Evolutionary conservation across 2,329 filamentous ascomycete genomes (phyloP), one percentile per base, ranked within the genome.

Genomic region (Penicillium freii): DNA sequence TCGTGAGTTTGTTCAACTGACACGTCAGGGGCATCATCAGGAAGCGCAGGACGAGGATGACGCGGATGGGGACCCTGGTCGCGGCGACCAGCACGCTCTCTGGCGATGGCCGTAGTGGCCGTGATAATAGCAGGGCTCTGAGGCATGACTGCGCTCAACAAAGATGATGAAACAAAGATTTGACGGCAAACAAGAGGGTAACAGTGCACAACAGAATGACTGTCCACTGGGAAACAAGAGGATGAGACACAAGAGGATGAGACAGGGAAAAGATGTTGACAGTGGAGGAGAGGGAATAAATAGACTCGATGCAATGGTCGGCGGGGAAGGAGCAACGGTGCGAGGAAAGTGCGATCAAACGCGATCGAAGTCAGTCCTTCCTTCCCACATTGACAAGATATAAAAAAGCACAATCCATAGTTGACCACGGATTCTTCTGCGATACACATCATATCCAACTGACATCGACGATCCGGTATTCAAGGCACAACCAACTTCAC

Each of bases 11-110:
- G 19, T 48, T 13, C 42, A 39, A 68, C 61, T 70, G 57, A 64
- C 64, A 60, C 52, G 34, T 63, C 57, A 21, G 55, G 62, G 25
- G 52, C 57, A 47, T 64, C 55, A 29, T 63, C 60, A 10, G 50
- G 47, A n/a, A 57, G n/a, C 5, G 15, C 13, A 25, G 51, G 48
- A 7, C 48, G 48, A 8, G 27, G 36, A 8, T 52, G 47, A 13
- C 54, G 61, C 17, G 51, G n/a, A 4, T 54, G 19, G 34, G 44
- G 55, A 11, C 48, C 23, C 1, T 6, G 34, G 11, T n/a, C 39
- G 15, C 54, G 57, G n/a, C 45, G 56, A 25, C 63, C 61, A 56
- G 58, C 62, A 44, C 56, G 55, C n/a, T 59, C 58, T 19, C 48
- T 54, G 39, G 63, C 63, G 7, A 66, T 54, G 8, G 57, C 62